Evolutionary conservation across 1,284 basidiomycete genomes (phyloP), one percentile per base, ranked within the genome.

Genomic region (Ganoderma lingzhi): DNA sequence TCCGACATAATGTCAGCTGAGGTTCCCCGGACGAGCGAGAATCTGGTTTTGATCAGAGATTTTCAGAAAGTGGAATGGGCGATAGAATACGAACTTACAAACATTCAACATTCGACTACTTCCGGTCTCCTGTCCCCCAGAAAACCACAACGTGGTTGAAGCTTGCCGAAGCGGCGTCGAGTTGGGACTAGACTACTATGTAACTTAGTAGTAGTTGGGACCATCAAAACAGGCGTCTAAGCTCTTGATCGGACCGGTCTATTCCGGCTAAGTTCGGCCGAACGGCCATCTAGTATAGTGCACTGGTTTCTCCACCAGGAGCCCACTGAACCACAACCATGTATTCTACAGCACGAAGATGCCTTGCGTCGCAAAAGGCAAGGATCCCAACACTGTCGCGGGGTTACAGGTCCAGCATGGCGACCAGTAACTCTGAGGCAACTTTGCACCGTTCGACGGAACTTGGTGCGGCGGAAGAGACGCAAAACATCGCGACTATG

Each of bases 401-500:
- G 4, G 30, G 37, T 23, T 56, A 74, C 45, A 66, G 63, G 45
- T 70, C 68, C 28, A 69, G 73, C n/a, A 60, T 65, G 4, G 51
- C 68, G 1, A 30, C 32, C n/a, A 44, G 59, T 8, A 73, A 75
- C 59, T 63, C 67, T 0, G 64, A 71, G 9, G 37, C 71, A 48
- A 70, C 65, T n/a, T 58, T 74, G n/a, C 69, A 70, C 42, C 75
- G 72, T 45, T 72, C 74, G 53, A 73, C 73, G 14, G 76, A 78
- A 69, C 65, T 75, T 6, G 76, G 76, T 17, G 82, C 83, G 17
- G 79, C 76, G 28, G 80, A 85, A 48, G 90, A 91, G 78, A 88
- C 85, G 3, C 83, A 89, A 66, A 88, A 90, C 79, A 83, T 92
- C 19, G 83, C 81, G 14, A 81, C 83, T 4, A 88, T 92, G 83